Evolutionary conservation across 2,329 filamentous ascomycete species (phyloP).

Genomic region (Fusarium sp.): DNA sequence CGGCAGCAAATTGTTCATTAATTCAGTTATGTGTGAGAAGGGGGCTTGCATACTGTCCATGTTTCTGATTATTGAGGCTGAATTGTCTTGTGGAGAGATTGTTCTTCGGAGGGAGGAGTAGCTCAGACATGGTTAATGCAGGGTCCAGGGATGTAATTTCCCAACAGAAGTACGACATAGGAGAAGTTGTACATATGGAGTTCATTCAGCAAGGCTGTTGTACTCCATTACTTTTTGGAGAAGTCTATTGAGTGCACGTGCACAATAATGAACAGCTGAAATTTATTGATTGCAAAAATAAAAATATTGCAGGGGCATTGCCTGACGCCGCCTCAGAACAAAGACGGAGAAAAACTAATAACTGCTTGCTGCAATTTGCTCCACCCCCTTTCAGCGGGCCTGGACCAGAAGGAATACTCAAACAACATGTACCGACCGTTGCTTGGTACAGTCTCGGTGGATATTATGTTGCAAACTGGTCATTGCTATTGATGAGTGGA

Average conservation of each 20-base stretch:
- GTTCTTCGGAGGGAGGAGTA: slow-evolving; percentile 33
- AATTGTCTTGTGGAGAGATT: slow-evolving; percentile 32
- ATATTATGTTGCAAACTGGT: slow-evolving; percentile 17
- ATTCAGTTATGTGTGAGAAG: slow-evolving; percentile 11
- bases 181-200: slow-evolving; percentile 32
- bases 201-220: slow-evolving; percentile 18
- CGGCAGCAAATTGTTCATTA: slow-evolving; percentile 8
- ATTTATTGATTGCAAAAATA: slow-evolving; percentile 18
- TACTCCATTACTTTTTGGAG: not conserved
- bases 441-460: slow-evolving; percentile 27
- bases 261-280: slow-evolving; percentile 16
- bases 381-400: slow-evolving; percentile 20
- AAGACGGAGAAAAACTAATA: no score
- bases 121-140: slow-evolving; percentile 42
- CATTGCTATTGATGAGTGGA: slow-evolving; percentile 18
- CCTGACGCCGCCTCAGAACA: slow-evolving; percentile 7
- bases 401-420: slow-evolving; percentile 27
- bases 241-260: slow-evolving; percentile 35
- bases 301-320: slow-evolving; percentile 29
- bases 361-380: slow-evolving; percentile 6
- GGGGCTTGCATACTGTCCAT: slow-evolving; percentile 24
- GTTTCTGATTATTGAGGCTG: slow-evolving; percentile 38
- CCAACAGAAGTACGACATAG: slow-evolving; percentile 49
- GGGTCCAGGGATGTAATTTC: slow-evolving; percentile 45
- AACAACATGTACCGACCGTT: slow-evolving; percentile 32